These are phyloP conservation scores for Russula brevipes DNA, from an alignment of 768 basidiomycete genomes.

Conservation along the genomic window DNA sequence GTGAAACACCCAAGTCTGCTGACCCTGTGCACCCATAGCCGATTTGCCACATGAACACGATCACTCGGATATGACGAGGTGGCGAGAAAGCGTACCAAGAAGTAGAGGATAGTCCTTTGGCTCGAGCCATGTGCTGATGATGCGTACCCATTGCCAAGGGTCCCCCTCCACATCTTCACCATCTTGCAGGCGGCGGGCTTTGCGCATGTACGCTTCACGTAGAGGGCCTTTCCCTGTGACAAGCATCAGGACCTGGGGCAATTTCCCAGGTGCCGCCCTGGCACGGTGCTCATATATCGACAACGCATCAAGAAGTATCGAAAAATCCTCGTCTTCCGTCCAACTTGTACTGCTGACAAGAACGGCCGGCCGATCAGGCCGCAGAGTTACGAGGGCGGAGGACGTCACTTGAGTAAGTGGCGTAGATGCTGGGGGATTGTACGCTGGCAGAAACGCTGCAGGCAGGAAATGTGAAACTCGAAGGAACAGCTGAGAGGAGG, in stretches of 20 bases:
- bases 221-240: constrained; percentile 91
- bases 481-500: constrained; percentile 46
- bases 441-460: constrained; percentile 40
- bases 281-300: constrained; percentile 61
- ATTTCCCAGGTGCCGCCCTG: constrained; percentile 25
- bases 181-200: constrained; percentile 54
- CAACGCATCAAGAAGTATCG: constrained; percentile 74
- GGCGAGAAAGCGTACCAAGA: constrained; percentile 48
- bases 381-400: constrained; percentile 51
- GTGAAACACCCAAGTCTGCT: constrained; percentile 84
- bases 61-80: neutral
- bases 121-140: constrained; percentile 82
- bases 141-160: constrained; percentile 71
- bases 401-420: constrained; percentile 30
- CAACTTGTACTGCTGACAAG: constrained; percentile 92
- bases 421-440: constrained; percentile 32
- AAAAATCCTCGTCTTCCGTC: constrained; percentile 97
- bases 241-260: constrained; percentile 78
- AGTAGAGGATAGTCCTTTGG: constrained; percentile 85
- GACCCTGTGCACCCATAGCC: constrained; percentile 48
- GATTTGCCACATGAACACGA: neutral
- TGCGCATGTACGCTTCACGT: constrained; percentile 63
- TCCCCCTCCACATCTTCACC: constrained; percentile 26
- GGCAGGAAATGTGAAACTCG: constrained; percentile 48
- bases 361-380: constrained; percentile 75